phyloP scores from a whole-genome alignment of 305 asterid genomes.

The Fraxinus sp. region DNA sequence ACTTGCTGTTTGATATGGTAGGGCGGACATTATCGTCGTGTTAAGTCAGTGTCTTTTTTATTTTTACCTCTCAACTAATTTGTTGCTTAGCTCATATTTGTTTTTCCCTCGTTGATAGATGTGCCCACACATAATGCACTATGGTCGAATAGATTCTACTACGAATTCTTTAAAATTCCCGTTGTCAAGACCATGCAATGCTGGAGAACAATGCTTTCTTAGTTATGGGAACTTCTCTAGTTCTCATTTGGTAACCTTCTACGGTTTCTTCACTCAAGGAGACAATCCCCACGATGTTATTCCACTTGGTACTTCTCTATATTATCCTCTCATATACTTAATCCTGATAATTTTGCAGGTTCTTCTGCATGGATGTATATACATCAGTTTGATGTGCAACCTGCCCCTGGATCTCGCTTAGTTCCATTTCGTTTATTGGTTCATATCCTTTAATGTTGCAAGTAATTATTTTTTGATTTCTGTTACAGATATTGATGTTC shows the following conservation, averaged over 20 bases:
- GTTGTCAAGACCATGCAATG: constrained; percentile 72
- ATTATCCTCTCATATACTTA: neutral
- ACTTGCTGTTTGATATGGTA: neutral
- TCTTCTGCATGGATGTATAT: neutral
- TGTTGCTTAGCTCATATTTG: constrained; percentile 19
- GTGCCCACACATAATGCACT: constrained; percentile 76
- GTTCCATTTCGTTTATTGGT: neutral
- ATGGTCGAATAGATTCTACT: constrained; percentile 64
- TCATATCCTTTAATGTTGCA: neutral
- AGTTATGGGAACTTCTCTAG: constrained; percentile 81
- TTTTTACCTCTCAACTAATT: neutral
- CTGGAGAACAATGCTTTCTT: constrained; percentile 86
- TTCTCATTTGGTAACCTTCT: constrained; percentile 83
- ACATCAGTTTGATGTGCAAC: neutral
- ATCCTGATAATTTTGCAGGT: neutral
- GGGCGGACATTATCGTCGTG: neutral
- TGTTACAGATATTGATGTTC: constrained; percentile 57
- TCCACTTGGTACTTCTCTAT: constrained; percentile 64
- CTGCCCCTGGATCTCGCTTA: neutral
- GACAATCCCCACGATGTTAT: constrained; percentile 76
- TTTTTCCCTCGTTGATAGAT: constrained; percentile 42
- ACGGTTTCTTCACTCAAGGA: constrained; percentile 78
- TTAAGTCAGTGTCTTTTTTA: neutral
- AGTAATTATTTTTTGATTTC: constrained; percentile 9
- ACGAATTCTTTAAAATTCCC: constrained; percentile 68